Conservation (phyloP, 257 asterid genomes). For the Solanum virginianum region DNA sequence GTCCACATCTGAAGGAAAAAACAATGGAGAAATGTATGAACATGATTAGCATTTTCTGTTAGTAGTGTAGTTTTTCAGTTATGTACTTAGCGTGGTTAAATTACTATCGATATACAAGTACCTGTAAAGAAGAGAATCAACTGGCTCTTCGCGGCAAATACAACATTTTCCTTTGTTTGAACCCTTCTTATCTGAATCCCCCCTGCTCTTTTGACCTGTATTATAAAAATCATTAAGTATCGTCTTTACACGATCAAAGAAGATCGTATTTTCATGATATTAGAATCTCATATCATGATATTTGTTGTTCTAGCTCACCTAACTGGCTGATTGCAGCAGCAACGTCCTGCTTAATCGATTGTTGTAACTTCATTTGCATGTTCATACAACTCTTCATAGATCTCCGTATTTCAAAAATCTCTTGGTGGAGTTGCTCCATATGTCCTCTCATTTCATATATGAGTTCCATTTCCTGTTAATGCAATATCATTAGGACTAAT, state of each 20-base stretch:
- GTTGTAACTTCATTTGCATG: slow-evolving; percentile 50
- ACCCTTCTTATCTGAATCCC: slow-evolving; percentile 5
- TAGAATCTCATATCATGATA: not conserved
- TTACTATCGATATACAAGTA: not conserved
- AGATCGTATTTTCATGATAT: not conserved
- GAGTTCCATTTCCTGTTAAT: slow-evolving; percentile 65
- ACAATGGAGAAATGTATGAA: not conserved
- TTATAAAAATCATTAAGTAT: not conserved
- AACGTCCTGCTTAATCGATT: slow-evolving; percentile 43
- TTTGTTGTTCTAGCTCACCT: slow-evolving; percentile 22
- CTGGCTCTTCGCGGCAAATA: slow-evolving; percentile 44
- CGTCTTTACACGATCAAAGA: not conserved
- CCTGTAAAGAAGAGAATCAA: slow-evolving; percentile 75
- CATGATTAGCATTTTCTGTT: not conserved
- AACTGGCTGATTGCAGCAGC: slow-evolving; percentile 25
- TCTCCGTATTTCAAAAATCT: slow-evolving; percentile 55
- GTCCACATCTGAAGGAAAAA: slow-evolving; percentile 63
- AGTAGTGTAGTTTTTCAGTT: not conserved
- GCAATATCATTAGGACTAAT: not conserved
- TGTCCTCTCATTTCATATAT: slow-evolving; percentile 64
- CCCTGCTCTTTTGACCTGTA: slow-evolving; percentile 30
- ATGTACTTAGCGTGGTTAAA: not conserved
- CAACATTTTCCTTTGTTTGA: slow-evolving; percentile 35
- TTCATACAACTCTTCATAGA: slow-evolving; percentile 55
- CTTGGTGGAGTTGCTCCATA: slow-evolving; percentile 69